Evolutionary conservation across 225 moss, liverwort and hornwort genomes (phyloP), one percentile per base, ranked within the genome.

Genomic region (Polytrichum commune): DNA sequence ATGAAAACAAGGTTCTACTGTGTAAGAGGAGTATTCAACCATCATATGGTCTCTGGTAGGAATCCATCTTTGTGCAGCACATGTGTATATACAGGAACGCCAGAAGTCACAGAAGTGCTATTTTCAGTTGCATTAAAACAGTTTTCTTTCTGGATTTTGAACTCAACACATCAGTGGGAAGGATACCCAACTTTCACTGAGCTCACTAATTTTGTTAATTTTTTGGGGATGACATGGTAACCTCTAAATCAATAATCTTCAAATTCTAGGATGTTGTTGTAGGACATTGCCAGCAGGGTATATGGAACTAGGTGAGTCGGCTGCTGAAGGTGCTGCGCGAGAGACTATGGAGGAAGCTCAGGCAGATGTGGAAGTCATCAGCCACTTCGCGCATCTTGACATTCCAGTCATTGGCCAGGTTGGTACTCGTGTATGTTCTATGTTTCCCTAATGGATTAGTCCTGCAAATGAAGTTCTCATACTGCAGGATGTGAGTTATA

Each of bases 251-350:
- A 30, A 26, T 5, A 53, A 53, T 23, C 9, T 32, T 62, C 22
- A 22, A 27, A 67, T 35, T 32, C 5, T 13, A 46, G 46, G 46
- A 46, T 46, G 46, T 27, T 57, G 71, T 67, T 76, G 69, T 86
- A 98, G 98, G 98, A 98, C 98, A 19, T 73, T 98, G 72, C 98
- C 98, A 27, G 95, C 95, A 56, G 98, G 98, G 22, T 98, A 90
- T 70, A 93, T 98, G 95, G 98, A 98, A 82, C 92, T 98, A 22
- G 95, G 95, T 24, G 98, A 98, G 73, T 98, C 98, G 29, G 92
- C 98, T 74, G 95, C 95, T 19, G 98, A 98, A 78, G 98, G 98
- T 78, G 98, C 98, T 63, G 95, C 87, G 9, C 87, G 98, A 69
- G 98, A 98, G 75, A 98, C 98, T 53, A 75, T 83, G 79, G 98